These are phyloP conservation scores for Epichloe sibirici DNA, from an alignment of 2,329 filamentous ascomycete species.

Conservation along the genomic window DNA sequence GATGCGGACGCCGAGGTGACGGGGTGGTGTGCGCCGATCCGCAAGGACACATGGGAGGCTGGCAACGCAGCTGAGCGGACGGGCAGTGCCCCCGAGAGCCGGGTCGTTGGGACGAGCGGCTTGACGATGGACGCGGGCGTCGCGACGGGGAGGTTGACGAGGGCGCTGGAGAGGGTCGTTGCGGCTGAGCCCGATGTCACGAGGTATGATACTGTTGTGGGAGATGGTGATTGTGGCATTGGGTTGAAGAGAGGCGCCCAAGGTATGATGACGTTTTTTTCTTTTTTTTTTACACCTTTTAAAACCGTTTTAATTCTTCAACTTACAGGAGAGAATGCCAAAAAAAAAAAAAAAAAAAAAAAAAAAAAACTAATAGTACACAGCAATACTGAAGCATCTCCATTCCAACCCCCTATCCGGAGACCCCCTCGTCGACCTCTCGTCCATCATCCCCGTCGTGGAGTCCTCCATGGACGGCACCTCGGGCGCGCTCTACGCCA, in stretches of 20 bases:
- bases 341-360: no score
- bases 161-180: constrained; percentile 49
- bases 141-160: constrained; percentile 40
- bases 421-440: constrained; percentile 40
- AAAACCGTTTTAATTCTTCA: no score
- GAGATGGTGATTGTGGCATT: constrained; percentile 83
- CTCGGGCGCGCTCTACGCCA: constrained; percentile 54
- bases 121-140: constrained; percentile 39
- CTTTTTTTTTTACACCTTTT: not conserved
- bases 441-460: constrained; percentile 39
- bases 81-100: constrained; percentile 19
- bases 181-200: constrained; percentile 60
- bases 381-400: constrained; percentile 42
- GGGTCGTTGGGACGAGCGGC: constrained; percentile 30
- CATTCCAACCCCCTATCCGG: constrained; percentile 31
- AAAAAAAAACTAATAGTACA: not conserved
- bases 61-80: constrained; percentile 36
- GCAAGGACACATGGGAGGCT: constrained; percentile 50
- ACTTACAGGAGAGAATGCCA: no score
- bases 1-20: constrained; percentile 58
- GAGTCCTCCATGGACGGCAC: constrained; percentile 50
- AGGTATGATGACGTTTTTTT: constrained; percentile 28
- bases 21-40: constrained; percentile 56
- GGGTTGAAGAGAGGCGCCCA: constrained; percentile 81
- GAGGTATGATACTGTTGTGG: constrained; percentile 68